Percentiles rank a stretch among this genome's conserved stretches.
These are phyloP conservation scores for Paralagenidium karlingii DNA, from an alignment of 352 stramenopile genomes.

Conservation along the genomic window DNA sequence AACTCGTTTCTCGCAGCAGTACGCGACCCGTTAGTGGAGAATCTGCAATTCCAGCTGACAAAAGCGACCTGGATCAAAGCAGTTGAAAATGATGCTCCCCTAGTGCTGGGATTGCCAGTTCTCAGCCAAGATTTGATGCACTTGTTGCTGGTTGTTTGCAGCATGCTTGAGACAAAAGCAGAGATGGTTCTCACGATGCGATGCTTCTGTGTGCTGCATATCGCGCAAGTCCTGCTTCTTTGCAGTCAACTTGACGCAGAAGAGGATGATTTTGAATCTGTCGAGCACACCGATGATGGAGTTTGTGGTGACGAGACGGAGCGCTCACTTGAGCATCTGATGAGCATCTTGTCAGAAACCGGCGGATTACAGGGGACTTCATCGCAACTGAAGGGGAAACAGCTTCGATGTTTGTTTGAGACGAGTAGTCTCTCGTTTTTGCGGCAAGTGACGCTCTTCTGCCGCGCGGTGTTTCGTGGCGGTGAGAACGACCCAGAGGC, in stretches of 20 bases:
- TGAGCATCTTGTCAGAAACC: slow-evolving; percentile 21
- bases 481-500: slow-evolving; percentile 65
- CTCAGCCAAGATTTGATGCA: slow-evolving; percentile 69
- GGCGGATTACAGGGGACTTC: not conserved
- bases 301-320: no score
- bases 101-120: slow-evolving; percentile 13
- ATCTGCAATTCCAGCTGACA: no score
- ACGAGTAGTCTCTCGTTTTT: slow-evolving; percentile 62
- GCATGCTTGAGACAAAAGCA: slow-evolving; percentile 60
- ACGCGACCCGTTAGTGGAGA: no score
- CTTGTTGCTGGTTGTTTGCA: slow-evolving; percentile 57
- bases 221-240: slow-evolving; percentile 66
- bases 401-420: slow-evolving; percentile 59
- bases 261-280: not conserved
- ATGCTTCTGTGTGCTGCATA: slow-evolving; percentile 62
- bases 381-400: slow-evolving; percentile 19
- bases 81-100: not conserved
- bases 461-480: slow-evolving; percentile 62
- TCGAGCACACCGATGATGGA: slow-evolving; percentile 6
- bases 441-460: slow-evolving; percentile 65
- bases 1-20: no score
- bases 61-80: not conserved
- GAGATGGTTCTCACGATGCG: slow-evolving; percentile 75
- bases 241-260: slow-evolving; percentile 44
- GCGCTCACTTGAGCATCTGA: slow-evolving; percentile 47